Evolutionary conservation across 768 basidiomycete genomes (phyloP), one percentile per base, ranked within the genome.

Genomic region (Serendipita sp.): DNA sequence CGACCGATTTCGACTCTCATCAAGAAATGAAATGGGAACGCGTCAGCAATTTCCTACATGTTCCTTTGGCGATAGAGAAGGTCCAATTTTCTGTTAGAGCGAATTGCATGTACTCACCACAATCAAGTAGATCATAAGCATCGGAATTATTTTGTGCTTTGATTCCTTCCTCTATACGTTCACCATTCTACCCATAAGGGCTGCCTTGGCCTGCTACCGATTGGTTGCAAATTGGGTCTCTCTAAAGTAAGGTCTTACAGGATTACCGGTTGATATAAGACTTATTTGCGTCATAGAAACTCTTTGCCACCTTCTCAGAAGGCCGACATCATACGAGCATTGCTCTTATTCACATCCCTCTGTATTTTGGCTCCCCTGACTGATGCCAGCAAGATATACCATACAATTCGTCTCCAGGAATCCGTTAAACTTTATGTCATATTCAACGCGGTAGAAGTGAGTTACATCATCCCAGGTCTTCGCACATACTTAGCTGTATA

Each of bases 341-440:
- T 90, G 7, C 77, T 99, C 2, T 78, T 99, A 22, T 70, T 85
- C 1, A 70, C 85, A 28, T 88, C 93, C 0, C 79, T 93, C 51
- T 66, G 83, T 17, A 78, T 94, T 22, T 77, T 97, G 3, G 79
- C 84, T 34, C 85, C 88, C 1, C 78, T 93, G 42, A 93, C 94
- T 4, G 95, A 99, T 70, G 88, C 92, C 9, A 95, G 92, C 73
- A 93, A 94, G 76, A 95, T 99, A 67, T 99, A 99, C 68, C 96
- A 99, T 69, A 87, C 86, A 16, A 97, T 99, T 62, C 84, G 96
- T 22, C 95, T 94, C 0, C 96, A 98, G 73, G 96, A 99, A 68
- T 96, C 92, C 2, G 95, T 99, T 75, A 99, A 98, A 75, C 74
- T 99, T 56, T 98, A 98, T 75, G 96, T 99, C 64, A 95, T 99